Percentiles rank a stretch among this genome's conserved stretches.
phyloP scores from a whole-genome alignment of 2,329 filamentous ascomycete species.

The Tetracladium maxilliforme region DNA sequence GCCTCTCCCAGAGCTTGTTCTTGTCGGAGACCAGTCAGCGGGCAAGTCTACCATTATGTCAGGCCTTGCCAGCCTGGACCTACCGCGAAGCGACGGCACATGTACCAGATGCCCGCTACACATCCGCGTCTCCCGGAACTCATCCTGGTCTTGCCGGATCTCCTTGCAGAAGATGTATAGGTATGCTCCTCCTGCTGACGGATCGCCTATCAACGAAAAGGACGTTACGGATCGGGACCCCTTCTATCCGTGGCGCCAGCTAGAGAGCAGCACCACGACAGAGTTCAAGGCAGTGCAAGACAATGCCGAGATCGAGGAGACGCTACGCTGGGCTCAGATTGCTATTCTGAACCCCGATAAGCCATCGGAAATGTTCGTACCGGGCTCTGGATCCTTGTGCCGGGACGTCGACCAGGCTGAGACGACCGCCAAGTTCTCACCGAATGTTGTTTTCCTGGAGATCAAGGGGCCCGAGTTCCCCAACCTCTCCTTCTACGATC shows the following conservation, averaged over 20 bases:
- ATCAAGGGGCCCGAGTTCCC: slow-evolving; percentile 60
- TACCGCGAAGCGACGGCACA: slow-evolving; percentile 55
- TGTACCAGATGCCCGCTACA: slow-evolving; percentile 74
- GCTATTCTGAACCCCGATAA: slow-evolving; percentile 57
- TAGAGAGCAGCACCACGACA: slow-evolving; percentile 26
- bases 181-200: slow-evolving; percentile 25
- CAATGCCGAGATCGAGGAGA: slow-evolving; percentile 47
- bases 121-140: slow-evolving; percentile 46
- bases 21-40: slow-evolving; percentile 73
- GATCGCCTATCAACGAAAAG: slow-evolving; percentile 23
- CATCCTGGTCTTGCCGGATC: slow-evolving; percentile 54
- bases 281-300: slow-evolving; percentile 51
- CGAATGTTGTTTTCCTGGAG: slow-evolving; percentile 65
- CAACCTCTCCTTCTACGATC: slow-evolving; percentile 68
- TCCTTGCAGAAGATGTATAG: slow-evolving; percentile 50
- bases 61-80: slow-evolving; percentile 52
- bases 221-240: slow-evolving; percentile 33
- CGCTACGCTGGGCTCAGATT: slow-evolving; percentile 61
- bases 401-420: slow-evolving; percentile 16
- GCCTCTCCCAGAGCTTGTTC: slow-evolving; percentile 62
- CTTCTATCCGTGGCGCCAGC: slow-evolving; percentile 63
- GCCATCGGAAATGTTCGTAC: slow-evolving; percentile 27
- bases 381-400: slow-evolving; percentile 18
- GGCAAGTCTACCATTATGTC: slow-evolving; percentile 62
- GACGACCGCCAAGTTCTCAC: slow-evolving; percentile 56